phyloP scores from a whole-genome alignment of 352 stramenopile genomes.

The Phytophthora colocasiae region DNA sequence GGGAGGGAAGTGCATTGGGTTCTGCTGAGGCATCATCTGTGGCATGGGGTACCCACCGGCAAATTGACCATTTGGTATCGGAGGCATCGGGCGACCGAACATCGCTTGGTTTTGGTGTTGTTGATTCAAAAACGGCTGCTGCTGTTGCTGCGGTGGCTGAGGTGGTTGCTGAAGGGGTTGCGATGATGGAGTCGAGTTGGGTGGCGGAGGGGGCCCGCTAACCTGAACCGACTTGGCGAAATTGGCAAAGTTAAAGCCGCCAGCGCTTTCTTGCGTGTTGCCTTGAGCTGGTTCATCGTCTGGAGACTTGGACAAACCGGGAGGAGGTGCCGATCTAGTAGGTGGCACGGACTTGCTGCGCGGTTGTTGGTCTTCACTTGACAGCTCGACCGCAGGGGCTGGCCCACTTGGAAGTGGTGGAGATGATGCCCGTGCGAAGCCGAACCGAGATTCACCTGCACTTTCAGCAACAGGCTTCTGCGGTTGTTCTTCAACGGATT shows the following conservation, averaged over 20 bases:
- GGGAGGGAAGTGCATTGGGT: slow-evolving; percentile 38
- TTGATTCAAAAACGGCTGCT: slow-evolving; percentile 37
- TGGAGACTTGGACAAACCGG: slow-evolving; percentile 28
- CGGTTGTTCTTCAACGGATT: slow-evolving; percentile 21
- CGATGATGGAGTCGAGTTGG: slow-evolving; percentile 19
- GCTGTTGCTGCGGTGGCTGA: slow-evolving; percentile 22
- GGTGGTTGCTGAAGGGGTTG: slow-evolving; percentile 23
- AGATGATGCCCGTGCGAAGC: slow-evolving; percentile 50
- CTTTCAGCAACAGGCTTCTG: slow-evolving; percentile 4
- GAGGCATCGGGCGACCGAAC: slow-evolving; percentile 31
- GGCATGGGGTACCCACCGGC: slow-evolving; percentile 33
- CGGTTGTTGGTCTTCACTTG: slow-evolving; percentile 11
- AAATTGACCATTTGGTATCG: slow-evolving; percentile 38
- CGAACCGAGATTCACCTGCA: slow-evolving; percentile 55
- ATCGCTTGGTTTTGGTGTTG: slow-evolving; percentile 34
- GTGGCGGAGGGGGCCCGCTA: slow-evolving; percentile 27
- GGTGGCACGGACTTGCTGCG: slow-evolving; percentile 26
- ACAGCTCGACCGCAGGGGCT: slow-evolving; percentile 1
- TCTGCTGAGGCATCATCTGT: slow-evolving; percentile 38
- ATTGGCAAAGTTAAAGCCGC: slow-evolving; percentile 52
- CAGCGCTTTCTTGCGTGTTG: slow-evolving; percentile 13
- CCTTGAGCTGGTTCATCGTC: slow-evolving; percentile 13
- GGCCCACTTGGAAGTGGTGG: slow-evolving; percentile 13
- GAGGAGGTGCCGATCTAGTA: slow-evolving; percentile 30
- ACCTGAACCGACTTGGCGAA: slow-evolving; percentile 55